Percentiles rank a stretch among this genome's conserved stretches.
Conservation (phyloP, 176 grass and related monocot genomes). For the Musa acuminata region DNA sequence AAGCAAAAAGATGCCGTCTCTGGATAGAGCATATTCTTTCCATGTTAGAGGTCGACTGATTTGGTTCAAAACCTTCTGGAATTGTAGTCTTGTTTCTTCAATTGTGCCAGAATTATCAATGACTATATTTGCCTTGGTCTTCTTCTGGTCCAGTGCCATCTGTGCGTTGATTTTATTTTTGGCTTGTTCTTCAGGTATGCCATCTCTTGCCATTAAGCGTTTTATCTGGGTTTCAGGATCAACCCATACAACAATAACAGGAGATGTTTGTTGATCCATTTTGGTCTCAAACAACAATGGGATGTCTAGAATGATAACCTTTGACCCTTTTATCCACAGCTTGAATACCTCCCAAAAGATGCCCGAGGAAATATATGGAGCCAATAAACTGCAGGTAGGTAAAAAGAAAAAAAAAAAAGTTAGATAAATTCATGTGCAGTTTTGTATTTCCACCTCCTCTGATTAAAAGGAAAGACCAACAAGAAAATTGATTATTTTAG, state of each 20-base stretch:
- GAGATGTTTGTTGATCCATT: constrained; percentile 62
- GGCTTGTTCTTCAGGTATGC: constrained; percentile 59
- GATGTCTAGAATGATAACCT: constrained; percentile 67
- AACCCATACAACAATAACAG: constrained; percentile 78
- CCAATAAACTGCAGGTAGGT: constrained; percentile 52
- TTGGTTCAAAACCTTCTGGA: constrained; percentile 40
- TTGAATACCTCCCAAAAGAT: constrained; percentile 74
- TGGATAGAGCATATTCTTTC: constrained; percentile 50
- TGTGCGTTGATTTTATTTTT: constrained; percentile 57
- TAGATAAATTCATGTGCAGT: neutral
- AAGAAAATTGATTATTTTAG: neutral
- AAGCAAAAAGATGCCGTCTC: constrained; percentile 58
- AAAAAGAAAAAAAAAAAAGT: neutral
- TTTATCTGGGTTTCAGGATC: constrained; percentile 52
- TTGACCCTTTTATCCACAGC: constrained; percentile 66
- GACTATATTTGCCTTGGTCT: constrained; percentile 61
- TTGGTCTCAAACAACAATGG: constrained; percentile 81
- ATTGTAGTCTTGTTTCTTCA: constrained; percentile 55
- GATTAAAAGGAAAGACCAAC: neutral
- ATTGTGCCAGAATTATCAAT: constrained; percentile 61
- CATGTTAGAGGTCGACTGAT: constrained; percentile 49
- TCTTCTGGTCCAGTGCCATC: constrained; percentile 57
- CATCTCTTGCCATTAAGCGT: constrained; percentile 69
- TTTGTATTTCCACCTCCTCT: neutral
- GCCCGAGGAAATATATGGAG: constrained; percentile 64